Percentiles rank a stretch among this genome's conserved stretches.
phyloP scores from a whole-genome alignment of 2,329 filamentous ascomycete genomes.

The Orbilia javanica region DNA sequence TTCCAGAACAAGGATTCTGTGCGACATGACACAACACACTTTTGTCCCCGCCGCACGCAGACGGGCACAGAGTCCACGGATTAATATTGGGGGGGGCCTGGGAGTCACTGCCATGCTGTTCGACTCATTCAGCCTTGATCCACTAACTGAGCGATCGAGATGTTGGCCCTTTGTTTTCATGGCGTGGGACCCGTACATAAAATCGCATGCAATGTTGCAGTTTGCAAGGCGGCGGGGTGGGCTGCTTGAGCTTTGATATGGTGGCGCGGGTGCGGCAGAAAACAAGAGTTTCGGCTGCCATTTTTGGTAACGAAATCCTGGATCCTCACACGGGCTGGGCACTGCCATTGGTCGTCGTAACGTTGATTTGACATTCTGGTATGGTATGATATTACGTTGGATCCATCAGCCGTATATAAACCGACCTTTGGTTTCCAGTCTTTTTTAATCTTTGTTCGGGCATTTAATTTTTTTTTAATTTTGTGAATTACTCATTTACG shows the following conservation, averaged over 20 bases:
- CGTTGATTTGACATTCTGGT: constrained; percentile 6
- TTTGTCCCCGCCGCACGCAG: not conserved
- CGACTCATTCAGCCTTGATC: not conserved
- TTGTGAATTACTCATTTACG: not conserved
- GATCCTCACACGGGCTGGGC: not conserved
- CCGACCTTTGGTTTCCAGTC: not conserved
- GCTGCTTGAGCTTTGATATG: not conserved
- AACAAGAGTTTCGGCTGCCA: constrained; percentile 40
- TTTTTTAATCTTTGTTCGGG: not conserved
- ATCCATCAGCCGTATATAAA: not conserved
- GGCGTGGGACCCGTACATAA: too few relatives aligned
- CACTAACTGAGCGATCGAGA: not conserved
- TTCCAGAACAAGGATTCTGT: constrained; percentile 27
- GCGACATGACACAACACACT: constrained; percentile 27
- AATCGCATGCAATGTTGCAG: not conserved
- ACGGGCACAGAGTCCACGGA: too few relatives aligned
- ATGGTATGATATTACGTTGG: not conserved
- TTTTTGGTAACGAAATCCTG: constrained; percentile 34
- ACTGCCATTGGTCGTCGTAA: not conserved
- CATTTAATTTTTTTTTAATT: not conserved
- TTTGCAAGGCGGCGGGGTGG: not conserved
- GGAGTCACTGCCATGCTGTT: not conserved
- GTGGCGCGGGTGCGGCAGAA: constrained; percentile 27
- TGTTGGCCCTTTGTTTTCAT: not conserved
- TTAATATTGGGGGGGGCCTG: too few relatives aligned